Evolutionary conservation across 2,329 filamentous ascomycete species (phyloP).

Genomic region (Colletotrichum echinochloae): DNA sequence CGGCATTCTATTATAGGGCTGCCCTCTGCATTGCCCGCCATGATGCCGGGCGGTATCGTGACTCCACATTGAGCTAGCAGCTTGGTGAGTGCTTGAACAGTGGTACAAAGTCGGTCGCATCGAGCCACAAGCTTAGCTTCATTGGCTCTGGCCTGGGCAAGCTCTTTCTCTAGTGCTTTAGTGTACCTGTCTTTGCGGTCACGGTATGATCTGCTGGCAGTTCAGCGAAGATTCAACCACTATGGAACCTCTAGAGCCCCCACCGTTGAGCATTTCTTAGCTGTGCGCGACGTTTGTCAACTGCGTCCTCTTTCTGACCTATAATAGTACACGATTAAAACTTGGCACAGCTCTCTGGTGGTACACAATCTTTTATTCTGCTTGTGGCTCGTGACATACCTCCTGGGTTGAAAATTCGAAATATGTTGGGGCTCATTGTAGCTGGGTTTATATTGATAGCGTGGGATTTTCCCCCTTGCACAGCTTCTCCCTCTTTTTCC

Average conservation of each 20-base stretch:
- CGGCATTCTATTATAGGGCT: background rate
- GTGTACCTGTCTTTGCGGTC: slow-evolving; percentile 48
- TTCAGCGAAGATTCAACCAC: background rate
- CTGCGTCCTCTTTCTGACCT: slow-evolving; percentile 45
- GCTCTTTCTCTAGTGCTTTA: slow-evolving; percentile 46
- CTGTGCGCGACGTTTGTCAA: slow-evolving; percentile 46
- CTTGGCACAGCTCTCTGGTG: background rate
- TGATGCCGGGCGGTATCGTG: background rate
- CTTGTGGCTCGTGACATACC: slow-evolving; percentile 40
- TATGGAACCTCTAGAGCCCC: slow-evolving; percentile 4
- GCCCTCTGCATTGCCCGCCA: too few relatives aligned
- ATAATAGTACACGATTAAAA: background rate
- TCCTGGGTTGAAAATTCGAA: slow-evolving; percentile 51
- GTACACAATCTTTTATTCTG: background rate
- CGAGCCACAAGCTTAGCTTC: slow-evolving; percentile 44
- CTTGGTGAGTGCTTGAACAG: slow-evolving; percentile 38
- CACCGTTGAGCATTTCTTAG: slow-evolving; percentile 48
- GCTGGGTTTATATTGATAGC: too few relatives aligned
- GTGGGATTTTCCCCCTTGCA: too few relatives aligned
- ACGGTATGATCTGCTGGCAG: slow-evolving; percentile 45
- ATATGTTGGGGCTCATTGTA: slow-evolving; percentile 42
- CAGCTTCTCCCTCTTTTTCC: too few relatives aligned
- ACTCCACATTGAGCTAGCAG: slow-evolving; percentile 42
- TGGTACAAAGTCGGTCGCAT: slow-evolving; percentile 39
- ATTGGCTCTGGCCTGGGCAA: slow-evolving; percentile 40